Conservation (phyloP, 345 rosid species). For the Rubroshorea leprosula region DNA sequence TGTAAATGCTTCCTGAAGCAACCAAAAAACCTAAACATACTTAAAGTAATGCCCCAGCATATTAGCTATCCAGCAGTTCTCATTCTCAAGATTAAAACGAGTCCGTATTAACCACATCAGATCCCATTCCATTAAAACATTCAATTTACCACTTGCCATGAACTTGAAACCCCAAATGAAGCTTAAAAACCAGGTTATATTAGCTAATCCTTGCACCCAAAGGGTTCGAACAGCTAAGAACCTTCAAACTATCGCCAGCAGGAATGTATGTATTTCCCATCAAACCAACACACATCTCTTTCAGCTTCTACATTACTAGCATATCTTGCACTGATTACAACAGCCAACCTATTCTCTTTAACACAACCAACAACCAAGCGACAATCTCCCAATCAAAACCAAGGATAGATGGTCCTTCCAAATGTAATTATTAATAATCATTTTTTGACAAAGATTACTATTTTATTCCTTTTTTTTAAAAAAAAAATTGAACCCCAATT, state of each 20-base stretch:
- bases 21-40: too few relatives aligned
- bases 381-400: not conserved
- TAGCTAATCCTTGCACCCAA: not conserved
- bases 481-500: too few relatives aligned
- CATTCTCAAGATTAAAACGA: not conserved
- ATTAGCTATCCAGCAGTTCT: not conserved
- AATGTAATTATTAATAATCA: not conserved
- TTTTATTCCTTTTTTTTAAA: too few relatives aligned
- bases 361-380: not conserved
- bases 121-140: not conserved
- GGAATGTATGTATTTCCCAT: too few relatives aligned
- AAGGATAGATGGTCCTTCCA: not conserved
- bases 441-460: too few relatives aligned
- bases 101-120: too few relatives aligned
- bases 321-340: not conserved
- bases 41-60: too few relatives aligned
- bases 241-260: not conserved
- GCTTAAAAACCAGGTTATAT: not conserved
- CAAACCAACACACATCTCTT: not conserved
- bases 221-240: not conserved
- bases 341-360: not conserved
- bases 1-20: not conserved
- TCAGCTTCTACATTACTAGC: not conserved
- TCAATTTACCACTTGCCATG: not conserved
- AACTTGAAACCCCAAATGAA: not conserved